Conservation (phyloP, 148 eudicot species). For the Arctostaphylos glauca region DNA sequence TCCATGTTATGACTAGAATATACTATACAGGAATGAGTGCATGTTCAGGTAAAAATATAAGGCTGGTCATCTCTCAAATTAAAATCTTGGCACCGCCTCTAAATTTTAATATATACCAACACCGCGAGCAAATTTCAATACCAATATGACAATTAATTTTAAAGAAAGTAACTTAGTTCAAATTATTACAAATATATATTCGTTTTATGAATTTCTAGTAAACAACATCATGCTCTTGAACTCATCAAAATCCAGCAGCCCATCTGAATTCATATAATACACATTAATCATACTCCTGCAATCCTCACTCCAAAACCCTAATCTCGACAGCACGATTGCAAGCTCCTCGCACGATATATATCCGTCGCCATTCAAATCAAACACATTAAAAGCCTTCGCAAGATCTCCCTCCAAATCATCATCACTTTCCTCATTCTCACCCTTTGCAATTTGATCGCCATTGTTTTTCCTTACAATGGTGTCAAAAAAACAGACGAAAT, state of each 20-base stretch:
- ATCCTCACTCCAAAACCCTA: slow-evolving; percentile 51
- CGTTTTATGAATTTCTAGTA: background rate
- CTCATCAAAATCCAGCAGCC: slow-evolving; percentile 69
- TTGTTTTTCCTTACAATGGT: slow-evolving; percentile 6
- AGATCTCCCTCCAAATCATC: slow-evolving; percentile 30
- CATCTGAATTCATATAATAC: slow-evolving; percentile 62
- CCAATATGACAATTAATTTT: no score
- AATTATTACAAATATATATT: no score
- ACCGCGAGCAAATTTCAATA: no score
- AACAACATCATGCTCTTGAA: slow-evolving; percentile 70
- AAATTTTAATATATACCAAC: no score
- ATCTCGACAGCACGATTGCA: slow-evolving; percentile 39
- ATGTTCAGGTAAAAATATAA: no score
- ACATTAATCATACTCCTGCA: slow-evolving; percentile 40
- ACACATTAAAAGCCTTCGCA: slow-evolving; percentile 37
- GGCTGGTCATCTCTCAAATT: no score
- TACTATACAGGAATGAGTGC: no score
- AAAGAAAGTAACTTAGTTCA: no score
- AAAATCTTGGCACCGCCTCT: no score
- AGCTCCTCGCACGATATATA: slow-evolving; percentile 58
- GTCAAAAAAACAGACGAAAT: slow-evolving; percentile 40
- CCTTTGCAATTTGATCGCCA: background rate
- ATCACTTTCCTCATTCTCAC: background rate
- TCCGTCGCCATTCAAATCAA: slow-evolving; percentile 48
- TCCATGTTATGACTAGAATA: no score